phyloP scores from a whole-genome alignment of 202 grass and related monocot species.

The Zizania palustris region DNA sequence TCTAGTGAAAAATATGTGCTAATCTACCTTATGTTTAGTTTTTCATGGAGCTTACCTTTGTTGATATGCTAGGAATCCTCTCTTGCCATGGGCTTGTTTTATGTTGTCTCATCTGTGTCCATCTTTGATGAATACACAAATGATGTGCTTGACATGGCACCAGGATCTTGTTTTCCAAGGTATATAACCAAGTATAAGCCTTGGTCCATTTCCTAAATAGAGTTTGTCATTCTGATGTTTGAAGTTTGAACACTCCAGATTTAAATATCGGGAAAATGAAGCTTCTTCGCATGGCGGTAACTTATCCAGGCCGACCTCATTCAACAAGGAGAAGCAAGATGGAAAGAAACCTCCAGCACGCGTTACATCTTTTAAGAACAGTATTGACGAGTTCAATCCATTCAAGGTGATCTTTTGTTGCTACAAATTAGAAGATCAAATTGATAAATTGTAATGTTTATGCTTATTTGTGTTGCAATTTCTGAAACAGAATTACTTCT shows the following conservation, averaged over 20 bases:
- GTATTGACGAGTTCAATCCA: conserved; percentile 82
- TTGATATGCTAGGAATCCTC: conserved; percentile 76
- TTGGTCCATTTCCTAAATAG: too few species aligned
- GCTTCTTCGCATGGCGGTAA: conserved; percentile 31
- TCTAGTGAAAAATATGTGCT: not conserved
- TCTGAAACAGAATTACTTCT: too few species aligned
- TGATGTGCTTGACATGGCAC: conserved; percentile 90
- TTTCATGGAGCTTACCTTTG: conserved; percentile 25
- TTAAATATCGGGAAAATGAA: conserved; percentile 65
- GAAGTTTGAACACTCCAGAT: conserved; percentile 22
- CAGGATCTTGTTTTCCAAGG: conserved; percentile 95
- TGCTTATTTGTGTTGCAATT: too few species aligned
- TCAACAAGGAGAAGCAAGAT: conserved; percentile 49
- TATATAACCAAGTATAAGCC: conserved; percentile 12
- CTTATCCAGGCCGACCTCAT: conserved; percentile 57
- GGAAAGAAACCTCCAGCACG: conserved; percentile 55
- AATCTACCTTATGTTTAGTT: too few species aligned
- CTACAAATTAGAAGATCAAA: too few species aligned
- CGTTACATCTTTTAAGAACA: conserved; percentile 80
- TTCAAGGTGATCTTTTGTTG: conserved; percentile 69
- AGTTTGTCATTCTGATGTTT: too few species aligned
- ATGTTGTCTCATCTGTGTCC: conserved; percentile 75
- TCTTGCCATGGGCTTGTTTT: conserved; percentile 65
- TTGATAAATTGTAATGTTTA: too few species aligned
- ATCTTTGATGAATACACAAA: conserved; percentile 97